These are phyloP conservation scores for Salix udensis DNA, from an alignment of 345 rosid genomes.

Conservation along the genomic window DNA sequence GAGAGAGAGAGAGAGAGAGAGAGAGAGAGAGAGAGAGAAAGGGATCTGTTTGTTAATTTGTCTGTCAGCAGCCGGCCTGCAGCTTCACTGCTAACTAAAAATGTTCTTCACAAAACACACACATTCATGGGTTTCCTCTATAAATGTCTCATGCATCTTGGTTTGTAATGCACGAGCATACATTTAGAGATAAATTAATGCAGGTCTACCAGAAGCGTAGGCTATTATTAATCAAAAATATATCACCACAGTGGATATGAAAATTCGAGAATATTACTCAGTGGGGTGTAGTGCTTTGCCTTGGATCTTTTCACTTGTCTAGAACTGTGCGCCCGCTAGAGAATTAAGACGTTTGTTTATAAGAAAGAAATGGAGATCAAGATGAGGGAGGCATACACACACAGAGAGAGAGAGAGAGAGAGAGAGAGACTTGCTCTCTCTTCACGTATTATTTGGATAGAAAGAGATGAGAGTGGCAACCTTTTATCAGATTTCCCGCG, in stretches of 20 bases:
- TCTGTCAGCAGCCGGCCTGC: constrained; percentile 10
- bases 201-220: constrained; percentile 1
- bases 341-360: not conserved
- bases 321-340: not conserved
- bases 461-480: not conserved
- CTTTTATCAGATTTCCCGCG: constrained; percentile 8
- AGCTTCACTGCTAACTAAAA: not conserved
- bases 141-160: not conserved
- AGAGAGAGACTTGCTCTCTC: not conserved
- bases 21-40: too few relatives aligned
- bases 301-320: not conserved
- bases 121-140: not conserved
- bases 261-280: not conserved
- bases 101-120: not conserved
- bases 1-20: not conserved
- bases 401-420: not conserved
- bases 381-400: not conserved
- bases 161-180: not conserved
- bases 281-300: not conserved
- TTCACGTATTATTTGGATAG: not conserved
- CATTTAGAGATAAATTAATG: not conserved
- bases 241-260: not conserved
- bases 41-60: not conserved
- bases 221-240: not conserved
- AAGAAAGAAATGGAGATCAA: not conserved